A percentile compares a stretch with the other conserved stretches of the same genome.
Evolutionary conservation across 306 rosid genomes (phyloP).

Genomic region (Acacia crassicarpa): DNA sequence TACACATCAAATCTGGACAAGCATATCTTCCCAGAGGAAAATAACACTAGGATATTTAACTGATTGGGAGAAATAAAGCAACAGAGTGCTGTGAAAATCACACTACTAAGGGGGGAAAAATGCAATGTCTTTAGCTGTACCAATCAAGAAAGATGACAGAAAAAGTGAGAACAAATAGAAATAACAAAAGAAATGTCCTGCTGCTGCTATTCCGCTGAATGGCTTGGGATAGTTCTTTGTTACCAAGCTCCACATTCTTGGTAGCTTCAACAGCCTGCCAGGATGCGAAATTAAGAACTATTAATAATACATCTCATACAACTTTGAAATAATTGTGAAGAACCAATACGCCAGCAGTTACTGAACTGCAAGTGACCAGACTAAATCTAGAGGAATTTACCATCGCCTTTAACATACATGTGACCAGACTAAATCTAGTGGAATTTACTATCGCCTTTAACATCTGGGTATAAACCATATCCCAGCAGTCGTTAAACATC

Average conservation of each 20-base stretch:
- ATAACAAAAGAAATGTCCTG: slow-evolving; percentile 88
- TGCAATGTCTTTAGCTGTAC: slow-evolving; percentile 58
- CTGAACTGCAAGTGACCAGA: background rate
- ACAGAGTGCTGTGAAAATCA: background rate
- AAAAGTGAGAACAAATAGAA: slow-evolving; percentile 82
- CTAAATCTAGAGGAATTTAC: too few relatives aligned
- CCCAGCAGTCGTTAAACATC: background rate
- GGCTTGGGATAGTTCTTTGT: slow-evolving; percentile 91
- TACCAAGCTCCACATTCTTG: slow-evolving; percentile 82
- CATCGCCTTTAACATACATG: background rate
- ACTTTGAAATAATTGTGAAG: background rate
- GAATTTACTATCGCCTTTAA: background rate
- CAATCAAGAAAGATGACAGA: slow-evolving; percentile 90
- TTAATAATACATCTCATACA: slow-evolving; percentile 6
- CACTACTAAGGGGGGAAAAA: slow-evolving; percentile 1
- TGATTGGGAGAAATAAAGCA: slow-evolving; percentile 6
- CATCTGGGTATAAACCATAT: background rate
- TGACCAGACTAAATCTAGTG: background rate
- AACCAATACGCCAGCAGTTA: background rate
- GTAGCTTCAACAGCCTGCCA: slow-evolving; percentile 97
- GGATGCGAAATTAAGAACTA: background rate
- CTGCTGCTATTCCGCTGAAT: slow-evolving; percentile 83
- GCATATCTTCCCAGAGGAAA: slow-evolving; percentile 8
- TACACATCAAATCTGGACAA: slow-evolving; percentile 6
- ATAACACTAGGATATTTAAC: slow-evolving; percentile 16